Evolutionary conservation across 768 basidiomycete species (phyloP), one percentile per base, ranked within the genome.

Genomic region (Podaxis carcinomalis): DNA sequence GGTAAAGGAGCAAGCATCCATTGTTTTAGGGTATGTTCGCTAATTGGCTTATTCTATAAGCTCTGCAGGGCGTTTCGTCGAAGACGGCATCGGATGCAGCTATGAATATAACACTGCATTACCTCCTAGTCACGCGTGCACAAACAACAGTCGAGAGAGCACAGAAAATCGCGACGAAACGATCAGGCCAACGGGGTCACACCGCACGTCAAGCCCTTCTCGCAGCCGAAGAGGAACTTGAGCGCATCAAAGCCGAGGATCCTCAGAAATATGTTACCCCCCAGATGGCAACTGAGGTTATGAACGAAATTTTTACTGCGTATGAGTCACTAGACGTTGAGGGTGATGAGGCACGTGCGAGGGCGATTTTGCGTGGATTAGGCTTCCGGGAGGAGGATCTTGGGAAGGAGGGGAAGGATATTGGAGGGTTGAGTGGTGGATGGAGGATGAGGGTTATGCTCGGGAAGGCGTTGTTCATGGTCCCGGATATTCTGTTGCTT

Each of bases 361-460:
- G 78, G 37, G 66, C 68, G 0, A 82, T 90, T 56, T 75, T 89
- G 10, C 65, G 71, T 21, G 87, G 88, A 1, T 73, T 90, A 1
- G 87, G 88, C 0, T 89, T 89, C 70, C 71, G 71, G 0, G 69
- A 75, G 37, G 69, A 73, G 7, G 72, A 77, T 27, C 47, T 71
- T 40, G 46, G 44, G 27, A 67, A 67, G 36, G 71, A 68, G 16
- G 69, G 70, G 10, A 74, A 76, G 57, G 77, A 77, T 4, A 79
- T 81, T 57, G 68, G 70, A 1, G 72, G 76, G 0, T 73, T 89
- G 23, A 86, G 83, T 25, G 87, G 87, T 16, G 88, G 88, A 0
- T 90, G 88, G 88, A 72, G 81, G 42, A 83, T 84, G 47, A 76
- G 87, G 19, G 82, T 82, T 60, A 78, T 80, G 35, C 76, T 90